These are phyloP conservation scores for Emmonsiellopsis sp. DNA, from an alignment of 2,329 filamentous ascomycete genomes.

Conservation along the genomic window DNA sequence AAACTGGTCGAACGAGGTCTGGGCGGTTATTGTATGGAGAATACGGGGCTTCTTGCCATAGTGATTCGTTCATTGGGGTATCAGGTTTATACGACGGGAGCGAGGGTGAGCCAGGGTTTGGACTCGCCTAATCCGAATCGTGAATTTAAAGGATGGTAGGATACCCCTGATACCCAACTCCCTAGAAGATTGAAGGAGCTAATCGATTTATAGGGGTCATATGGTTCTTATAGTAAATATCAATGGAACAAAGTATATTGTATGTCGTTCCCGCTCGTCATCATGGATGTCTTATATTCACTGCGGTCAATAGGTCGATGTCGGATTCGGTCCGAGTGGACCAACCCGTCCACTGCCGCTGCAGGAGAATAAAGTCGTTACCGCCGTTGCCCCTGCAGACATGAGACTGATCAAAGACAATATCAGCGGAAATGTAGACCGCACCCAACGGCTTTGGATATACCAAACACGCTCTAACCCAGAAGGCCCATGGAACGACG, in stretches of 20 bases:
- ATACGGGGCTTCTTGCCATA: conserved; percentile 44
- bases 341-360: conserved; percentile 51
- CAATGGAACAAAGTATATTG: conserved; percentile 35
- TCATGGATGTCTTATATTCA: neutral
- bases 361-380: conserved; percentile 27
- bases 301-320: conserved; percentile 46
- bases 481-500: conserved; percentile 47
- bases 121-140: conserved; percentile 25
- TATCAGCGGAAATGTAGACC: conserved; percentile 37
- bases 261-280: conserved; percentile 14
- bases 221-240: conserved; percentile 55
- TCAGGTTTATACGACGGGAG: conserved; percentile 47
- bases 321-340: conserved; percentile 56
- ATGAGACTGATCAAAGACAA: conserved; percentile 45
- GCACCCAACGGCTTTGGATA: conserved; percentile 48
- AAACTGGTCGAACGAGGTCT: conserved; percentile 44
- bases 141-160: conserved; percentile 42
- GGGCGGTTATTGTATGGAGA: conserved; percentile 56
- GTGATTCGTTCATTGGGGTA: conserved; percentile 46
- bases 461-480: conserved; percentile 49
- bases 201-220: conserved; percentile 34
- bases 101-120: conserved; percentile 32
- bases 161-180: neutral
- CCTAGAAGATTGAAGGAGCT: neutral
- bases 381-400: conserved; percentile 46